Conservation (phyloP, 768 basidiomycete genomes). For the Strobilomyces dryophilus region DNA sequence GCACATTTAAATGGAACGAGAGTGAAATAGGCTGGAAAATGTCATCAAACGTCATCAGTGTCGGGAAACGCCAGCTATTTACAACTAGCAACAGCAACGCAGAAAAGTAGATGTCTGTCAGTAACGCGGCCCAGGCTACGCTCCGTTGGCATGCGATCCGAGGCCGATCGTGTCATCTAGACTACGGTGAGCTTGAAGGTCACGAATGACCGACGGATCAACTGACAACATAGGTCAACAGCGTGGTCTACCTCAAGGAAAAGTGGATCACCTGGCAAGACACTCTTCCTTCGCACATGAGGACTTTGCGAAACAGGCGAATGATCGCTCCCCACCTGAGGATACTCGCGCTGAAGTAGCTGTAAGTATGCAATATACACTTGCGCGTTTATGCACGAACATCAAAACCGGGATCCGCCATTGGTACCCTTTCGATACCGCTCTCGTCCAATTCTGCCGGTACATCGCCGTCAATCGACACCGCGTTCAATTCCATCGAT, state of each 20-base stretch:
- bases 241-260: constrained; percentile 6
- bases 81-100: constrained; percentile 19
- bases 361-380: constrained; percentile 17
- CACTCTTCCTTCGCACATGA: constrained; percentile 92
- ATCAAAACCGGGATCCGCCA: constrained; percentile 87
- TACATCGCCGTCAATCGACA: constrained; percentile 65
- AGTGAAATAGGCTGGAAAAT: constrained; percentile 16
- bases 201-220: constrained; percentile 83
- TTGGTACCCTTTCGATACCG: constrained; percentile 84
- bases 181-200: constrained; percentile 84
- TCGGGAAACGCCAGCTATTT: constrained; percentile 17
- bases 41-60: constrained; percentile 31
- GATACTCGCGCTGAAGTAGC: constrained; percentile 54
- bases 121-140: constrained; percentile 14
- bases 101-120: constrained; percentile 15
- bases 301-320: constrained; percentile 57
- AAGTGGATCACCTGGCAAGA: constrained; percentile 67
- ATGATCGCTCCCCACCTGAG: constrained; percentile 61
- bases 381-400: constrained; percentile 44
- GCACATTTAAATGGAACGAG: constrained; percentile 15
- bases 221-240: constrained; percentile 43
- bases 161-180: constrained; percentile 52
- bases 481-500: constrained; percentile 83
- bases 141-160: constrained; percentile 30
- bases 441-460: constrained; percentile 71